Evolutionary conservation across 2,329 filamentous ascomycete species (phyloP).

Genomic region (Emergomyces africanus): DNA sequence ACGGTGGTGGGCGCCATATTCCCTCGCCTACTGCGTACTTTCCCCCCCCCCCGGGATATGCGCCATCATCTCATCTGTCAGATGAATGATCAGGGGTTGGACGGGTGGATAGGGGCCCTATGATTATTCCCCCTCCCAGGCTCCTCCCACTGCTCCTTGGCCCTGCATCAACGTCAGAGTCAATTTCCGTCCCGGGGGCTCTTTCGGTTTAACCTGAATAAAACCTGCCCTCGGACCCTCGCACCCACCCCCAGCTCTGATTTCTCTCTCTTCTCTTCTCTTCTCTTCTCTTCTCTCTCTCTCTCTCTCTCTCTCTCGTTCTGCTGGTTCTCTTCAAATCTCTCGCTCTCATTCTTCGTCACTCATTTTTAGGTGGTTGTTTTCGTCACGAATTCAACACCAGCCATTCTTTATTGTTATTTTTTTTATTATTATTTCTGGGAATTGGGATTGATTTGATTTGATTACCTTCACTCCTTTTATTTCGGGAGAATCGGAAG

Average conservation of each 20-base stretch:
- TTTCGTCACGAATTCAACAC: neutral
- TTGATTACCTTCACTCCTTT: neutral
- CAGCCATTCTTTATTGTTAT: neutral
- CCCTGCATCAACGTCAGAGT: neutral
- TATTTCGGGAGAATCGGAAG: neutral
- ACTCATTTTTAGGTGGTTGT: neutral
- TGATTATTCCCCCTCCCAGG: neutral
- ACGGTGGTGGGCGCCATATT: too few relatives aligned
- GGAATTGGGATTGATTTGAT: neutral
- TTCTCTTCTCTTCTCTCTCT: too few relatives aligned
- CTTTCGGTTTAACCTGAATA: neutral
- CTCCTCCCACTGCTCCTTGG: too few relatives aligned
- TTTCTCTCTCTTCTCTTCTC: neutral
- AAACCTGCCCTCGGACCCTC: neutral
- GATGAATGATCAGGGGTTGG: neutral
- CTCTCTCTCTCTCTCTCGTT: neutral
- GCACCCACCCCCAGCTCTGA: neutral
- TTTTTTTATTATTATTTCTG: neutral
- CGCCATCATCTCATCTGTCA: neutral
- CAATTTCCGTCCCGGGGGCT: neutral
- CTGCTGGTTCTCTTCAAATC: neutral
- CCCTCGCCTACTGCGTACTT: too few relatives aligned
- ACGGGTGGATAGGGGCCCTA: neutral
- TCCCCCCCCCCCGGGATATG: too few relatives aligned
- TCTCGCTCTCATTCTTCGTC: neutral